A percentile compares a stretch with the other conserved stretches of the same genome.
These are phyloP conservation scores for Agroathelia rolfsii DNA, from an alignment of 1,284 basidiomycete genomes.

Conservation along the genomic window DNA sequence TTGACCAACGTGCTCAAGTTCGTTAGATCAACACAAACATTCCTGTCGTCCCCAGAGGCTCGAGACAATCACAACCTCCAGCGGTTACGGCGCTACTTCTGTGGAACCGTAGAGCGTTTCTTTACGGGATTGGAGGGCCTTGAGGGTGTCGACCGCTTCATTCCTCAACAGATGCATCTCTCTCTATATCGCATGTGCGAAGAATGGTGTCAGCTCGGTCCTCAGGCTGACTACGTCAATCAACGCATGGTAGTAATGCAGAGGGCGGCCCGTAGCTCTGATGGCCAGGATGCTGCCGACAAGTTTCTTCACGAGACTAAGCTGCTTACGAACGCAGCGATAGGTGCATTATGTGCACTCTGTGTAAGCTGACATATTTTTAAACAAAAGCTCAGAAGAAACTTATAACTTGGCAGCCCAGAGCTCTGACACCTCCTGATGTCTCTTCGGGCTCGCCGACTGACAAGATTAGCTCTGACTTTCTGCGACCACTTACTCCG, in stretches of 20 bases:
- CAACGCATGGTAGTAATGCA: conserved; percentile 72
- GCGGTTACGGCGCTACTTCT: conserved; percentile 81
- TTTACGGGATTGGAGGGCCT: conserved; percentile 71
- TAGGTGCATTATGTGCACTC: conserved; percentile 78
- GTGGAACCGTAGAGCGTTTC: conserved; percentile 78
- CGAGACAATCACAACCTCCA: conserved; percentile 76
- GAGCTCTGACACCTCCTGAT: conserved; percentile 63
- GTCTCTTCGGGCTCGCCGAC: conserved; percentile 49
- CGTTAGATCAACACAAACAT: conserved; percentile 73
- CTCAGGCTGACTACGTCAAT: conserved; percentile 65
- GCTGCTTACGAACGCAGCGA: conserved; percentile 66
- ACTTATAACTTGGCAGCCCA: conserved; percentile 36
- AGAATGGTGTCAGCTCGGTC: conserved; percentile 88
- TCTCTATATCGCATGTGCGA: conserved; percentile 81
- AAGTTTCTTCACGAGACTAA: conserved; percentile 68
- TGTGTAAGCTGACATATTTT: conserved; percentile 48
- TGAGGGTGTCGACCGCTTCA: conserved; percentile 69
- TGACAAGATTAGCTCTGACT: conserved; percentile 40
- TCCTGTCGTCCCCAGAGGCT: conserved; percentile 64
- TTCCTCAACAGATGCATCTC: conserved; percentile 69
- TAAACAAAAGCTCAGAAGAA: too few relatives aligned
- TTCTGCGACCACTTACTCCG: conserved; percentile 43
- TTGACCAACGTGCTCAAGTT: conserved; percentile 79
- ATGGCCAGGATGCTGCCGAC: conserved; percentile 48
- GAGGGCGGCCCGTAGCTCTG: conserved; percentile 51